phyloP scores from a whole-genome alignment of 2,329 filamentous ascomycete genomes.

The Aspergillus phoenicis region DNA sequence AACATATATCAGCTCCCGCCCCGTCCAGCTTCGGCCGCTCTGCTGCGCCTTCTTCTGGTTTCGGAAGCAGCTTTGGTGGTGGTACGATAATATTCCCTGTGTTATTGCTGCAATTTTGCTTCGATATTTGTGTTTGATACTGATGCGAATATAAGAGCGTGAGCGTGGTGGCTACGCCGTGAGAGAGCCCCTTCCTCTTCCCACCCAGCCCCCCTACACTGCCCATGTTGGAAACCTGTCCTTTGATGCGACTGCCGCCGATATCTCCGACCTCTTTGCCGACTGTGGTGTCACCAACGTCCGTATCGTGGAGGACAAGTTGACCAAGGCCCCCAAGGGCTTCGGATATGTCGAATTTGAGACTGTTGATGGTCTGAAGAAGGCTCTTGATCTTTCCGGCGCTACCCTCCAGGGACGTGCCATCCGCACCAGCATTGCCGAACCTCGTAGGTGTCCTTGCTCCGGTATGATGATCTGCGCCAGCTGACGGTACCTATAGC shows the following conservation, averaged over 20 bases:
- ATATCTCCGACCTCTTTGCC: conserved; percentile 82
- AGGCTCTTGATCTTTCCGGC: conserved; percentile 82
- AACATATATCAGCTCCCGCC: conserved; percentile 39
- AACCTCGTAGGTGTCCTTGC: conserved; percentile 72
- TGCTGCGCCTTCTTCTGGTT: conserved; percentile 45
- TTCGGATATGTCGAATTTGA: conserved; percentile 97
- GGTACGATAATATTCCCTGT: conserved; percentile 29
- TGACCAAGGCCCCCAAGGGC: conserved; percentile 91
- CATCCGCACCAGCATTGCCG: conserved; percentile 92
- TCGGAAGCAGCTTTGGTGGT: conserved; percentile 40
- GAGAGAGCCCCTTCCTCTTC: conserved; percentile 77
- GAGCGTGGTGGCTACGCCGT: conserved; percentile 43
- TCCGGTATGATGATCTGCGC: background rate
- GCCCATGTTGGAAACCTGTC: conserved; percentile 96
- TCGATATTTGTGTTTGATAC: conserved; percentile 17
- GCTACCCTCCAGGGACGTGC: conserved; percentile 82
- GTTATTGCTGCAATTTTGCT: conserved; percentile 6
- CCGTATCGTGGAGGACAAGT: conserved; percentile 93
- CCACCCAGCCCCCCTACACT: conserved; percentile 90
- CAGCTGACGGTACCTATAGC: conserved; percentile 59
- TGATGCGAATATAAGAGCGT: conserved; percentile 33
- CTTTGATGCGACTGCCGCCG: conserved; percentile 84
- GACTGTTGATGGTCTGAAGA: conserved; percentile 84
- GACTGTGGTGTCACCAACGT: conserved; percentile 86
- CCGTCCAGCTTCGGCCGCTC: conserved; percentile 54